Conservation (phyloP, 2,329 filamentous ascomycete genomes). For the Fusarium pseudoanthophilum region DNA sequence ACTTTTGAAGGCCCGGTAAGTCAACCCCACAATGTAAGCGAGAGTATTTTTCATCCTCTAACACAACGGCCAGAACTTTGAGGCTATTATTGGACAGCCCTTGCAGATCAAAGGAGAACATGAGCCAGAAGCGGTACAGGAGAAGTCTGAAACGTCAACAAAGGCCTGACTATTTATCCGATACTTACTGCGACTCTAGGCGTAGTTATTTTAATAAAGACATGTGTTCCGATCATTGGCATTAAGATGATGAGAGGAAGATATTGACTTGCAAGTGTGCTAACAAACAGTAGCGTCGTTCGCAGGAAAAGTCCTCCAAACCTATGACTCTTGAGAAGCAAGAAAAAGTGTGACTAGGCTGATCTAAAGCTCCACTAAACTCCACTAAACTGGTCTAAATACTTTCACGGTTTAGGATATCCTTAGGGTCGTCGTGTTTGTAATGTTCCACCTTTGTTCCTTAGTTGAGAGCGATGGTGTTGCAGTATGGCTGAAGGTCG, state of each 20-base stretch:
- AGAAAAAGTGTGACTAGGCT: background rate
- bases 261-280: background rate
- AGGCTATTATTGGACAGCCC: slow-evolving; percentile 1
- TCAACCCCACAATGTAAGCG: accelerated
- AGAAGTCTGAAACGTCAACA: background rate
- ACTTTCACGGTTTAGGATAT: background rate
- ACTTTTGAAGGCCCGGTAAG: slow-evolving; percentile 15
- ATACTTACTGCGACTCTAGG: background rate
- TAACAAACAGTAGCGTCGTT: background rate
- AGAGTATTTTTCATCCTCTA: accelerated
- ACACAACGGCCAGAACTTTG: background rate
- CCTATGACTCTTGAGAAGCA: background rate
- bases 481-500: background rate
- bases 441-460: background rate
- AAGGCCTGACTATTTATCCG: background rate
- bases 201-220: background rate
- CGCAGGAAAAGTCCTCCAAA: accelerated
- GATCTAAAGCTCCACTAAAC: background rate
- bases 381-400: accelerated
- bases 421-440: background rate
- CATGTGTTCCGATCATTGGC: accelerated
- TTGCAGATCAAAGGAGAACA: background rate
- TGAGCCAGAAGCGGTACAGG: background rate
- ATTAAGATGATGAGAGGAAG: accelerated
- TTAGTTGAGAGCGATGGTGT: background rate